Conservation (phyloP, 306 rosid genomes). For the Cucurbita argyrosperma region DNA sequence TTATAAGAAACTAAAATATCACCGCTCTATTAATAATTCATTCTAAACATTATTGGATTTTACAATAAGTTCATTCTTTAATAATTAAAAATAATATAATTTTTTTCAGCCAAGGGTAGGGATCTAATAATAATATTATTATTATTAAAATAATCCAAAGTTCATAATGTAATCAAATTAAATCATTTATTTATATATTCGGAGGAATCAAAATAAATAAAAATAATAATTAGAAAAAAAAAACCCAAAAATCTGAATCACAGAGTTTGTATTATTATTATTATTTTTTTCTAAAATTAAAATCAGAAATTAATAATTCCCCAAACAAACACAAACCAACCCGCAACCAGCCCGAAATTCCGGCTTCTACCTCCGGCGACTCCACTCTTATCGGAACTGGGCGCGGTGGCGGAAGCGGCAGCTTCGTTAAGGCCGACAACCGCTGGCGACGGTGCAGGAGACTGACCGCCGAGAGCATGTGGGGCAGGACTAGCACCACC, state of each 20-base stretch:
- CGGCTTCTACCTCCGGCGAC: background rate
- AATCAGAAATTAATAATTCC: background rate
- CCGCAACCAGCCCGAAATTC: background rate
- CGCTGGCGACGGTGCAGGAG: background rate
- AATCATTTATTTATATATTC: background rate
- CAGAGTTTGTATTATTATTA: background rate
- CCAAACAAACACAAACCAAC: background rate
- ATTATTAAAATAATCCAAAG: too few relatives aligned
- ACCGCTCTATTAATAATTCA: too few relatives aligned
- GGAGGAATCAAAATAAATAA: background rate
- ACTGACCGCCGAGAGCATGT: background rate
- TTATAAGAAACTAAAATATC: too few relatives aligned
- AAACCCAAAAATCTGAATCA: background rate
- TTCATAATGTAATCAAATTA: too few relatives aligned
- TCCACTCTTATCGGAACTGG: background rate
- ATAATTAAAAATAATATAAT: too few relatives aligned
- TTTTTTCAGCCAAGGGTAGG: too few relatives aligned
- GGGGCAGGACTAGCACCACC: background rate
- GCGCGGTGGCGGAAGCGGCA: background rate
- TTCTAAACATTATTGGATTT: too few relatives aligned
- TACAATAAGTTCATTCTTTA: too few relatives aligned
- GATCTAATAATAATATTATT: too few relatives aligned
- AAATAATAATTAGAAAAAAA: background rate
- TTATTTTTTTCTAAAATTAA: background rate
- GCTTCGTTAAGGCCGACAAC: background rate